These are phyloP conservation scores for Nitzschia palea DNA, from an alignment of 108 stramenopile genomes.

Conservation along the genomic window DNA sequence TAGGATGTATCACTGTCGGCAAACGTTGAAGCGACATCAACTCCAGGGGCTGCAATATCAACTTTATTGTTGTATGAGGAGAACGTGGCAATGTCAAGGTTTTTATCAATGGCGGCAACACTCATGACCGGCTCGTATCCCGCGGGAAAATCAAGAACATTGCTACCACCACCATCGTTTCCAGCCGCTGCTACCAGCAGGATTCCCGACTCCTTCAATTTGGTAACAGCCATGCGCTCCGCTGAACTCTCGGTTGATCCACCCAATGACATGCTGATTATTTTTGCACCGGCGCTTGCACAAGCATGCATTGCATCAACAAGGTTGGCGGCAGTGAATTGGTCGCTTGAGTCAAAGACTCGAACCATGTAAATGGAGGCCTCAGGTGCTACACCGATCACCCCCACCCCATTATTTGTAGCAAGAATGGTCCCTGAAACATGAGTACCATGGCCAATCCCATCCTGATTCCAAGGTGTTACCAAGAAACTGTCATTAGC, in stretches of 20 bases:
- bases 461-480: constrained; percentile 21
- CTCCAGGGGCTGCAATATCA: constrained; percentile 57
- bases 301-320: constrained; percentile 42
- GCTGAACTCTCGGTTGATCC: constrained; percentile 8
- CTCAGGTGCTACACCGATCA: constrained; percentile 48
- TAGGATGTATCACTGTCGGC: neutral
- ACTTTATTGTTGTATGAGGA: constrained; percentile 35
- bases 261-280: constrained; percentile 54
- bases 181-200: constrained; percentile 63
- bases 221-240: constrained; percentile 12
- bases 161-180: constrained; percentile 35
- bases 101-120: constrained; percentile 31
- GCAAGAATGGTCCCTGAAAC: constrained; percentile 69
- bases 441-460: constrained; percentile 47
- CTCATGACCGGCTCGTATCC: constrained; percentile 45
- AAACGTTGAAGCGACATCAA: neutral
- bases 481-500: neutral
- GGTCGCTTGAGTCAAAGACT: constrained; percentile 27
- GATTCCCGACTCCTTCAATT: constrained; percentile 43
- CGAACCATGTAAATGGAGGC: constrained; percentile 39
- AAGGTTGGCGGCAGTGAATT: constrained; percentile 24
- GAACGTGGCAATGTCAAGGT: constrained; percentile 12
- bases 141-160: constrained; percentile 43
- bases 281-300: constrained; percentile 36
- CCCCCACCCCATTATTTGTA: constrained; percentile 41